These are phyloP conservation scores for Plantago ovata DNA, from an alignment of 257 asterid species.

Conservation along the genomic window DNA sequence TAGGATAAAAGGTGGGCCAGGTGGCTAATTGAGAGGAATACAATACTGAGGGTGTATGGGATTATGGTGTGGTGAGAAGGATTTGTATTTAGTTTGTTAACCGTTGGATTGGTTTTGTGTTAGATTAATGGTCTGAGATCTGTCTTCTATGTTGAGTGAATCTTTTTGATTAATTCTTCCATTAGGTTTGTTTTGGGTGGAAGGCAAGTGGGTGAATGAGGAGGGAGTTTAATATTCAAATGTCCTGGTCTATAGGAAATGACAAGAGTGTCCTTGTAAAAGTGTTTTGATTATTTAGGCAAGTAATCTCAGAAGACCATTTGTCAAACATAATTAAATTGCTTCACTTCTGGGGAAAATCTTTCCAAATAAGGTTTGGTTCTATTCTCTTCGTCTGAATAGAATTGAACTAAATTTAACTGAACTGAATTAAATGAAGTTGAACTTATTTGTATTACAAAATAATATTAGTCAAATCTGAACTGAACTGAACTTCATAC, in stretches of 20 bases:
- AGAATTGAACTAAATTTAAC: too few species aligned
- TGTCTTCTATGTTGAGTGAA: neutral
- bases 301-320: neutral
- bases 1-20: constrained; percentile 14
- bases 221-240: constrained; percentile 8
- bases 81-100: constrained; percentile 17
- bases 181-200: too few species aligned
- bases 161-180: neutral
- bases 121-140: neutral
- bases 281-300: too few species aligned
- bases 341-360: too few species aligned
- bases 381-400: too few species aligned
- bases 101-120: neutral
- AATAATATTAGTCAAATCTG: too few species aligned
- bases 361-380: too few species aligned
- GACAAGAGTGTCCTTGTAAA: constrained; percentile 21
- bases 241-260: constrained; percentile 6
- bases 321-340: too few species aligned
- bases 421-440: too few species aligned
- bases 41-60: constrained; percentile 21
- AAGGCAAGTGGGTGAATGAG: constrained; percentile 6
- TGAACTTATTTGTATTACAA: too few species aligned
- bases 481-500: too few species aligned
- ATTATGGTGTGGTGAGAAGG: constrained; percentile 1
- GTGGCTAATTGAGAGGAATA: constrained; percentile 5